Conservation (phyloP, 2,329 filamentous ascomycete species). For the Didymella pomorum region DNA sequence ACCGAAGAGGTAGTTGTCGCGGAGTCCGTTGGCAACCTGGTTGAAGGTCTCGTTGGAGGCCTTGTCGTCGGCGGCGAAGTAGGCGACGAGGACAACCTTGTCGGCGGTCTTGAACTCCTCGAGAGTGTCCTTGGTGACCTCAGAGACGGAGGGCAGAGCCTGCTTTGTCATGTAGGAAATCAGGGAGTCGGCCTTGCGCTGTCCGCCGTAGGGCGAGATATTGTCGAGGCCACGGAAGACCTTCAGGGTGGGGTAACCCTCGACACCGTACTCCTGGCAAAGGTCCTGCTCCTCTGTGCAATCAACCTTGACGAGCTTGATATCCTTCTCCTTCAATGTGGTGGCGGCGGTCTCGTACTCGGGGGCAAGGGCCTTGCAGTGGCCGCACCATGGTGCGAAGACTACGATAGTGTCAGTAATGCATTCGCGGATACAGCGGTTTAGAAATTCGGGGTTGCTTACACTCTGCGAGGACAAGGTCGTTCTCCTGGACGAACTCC, state of each 20-base stretch:
- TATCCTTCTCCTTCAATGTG: slow-evolving; percentile 85
- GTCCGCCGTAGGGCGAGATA: slow-evolving; percentile 82
- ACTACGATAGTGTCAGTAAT: slow-evolving; percentile 62
- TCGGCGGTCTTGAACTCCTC: slow-evolving; percentile 98
- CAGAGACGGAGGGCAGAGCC: slow-evolving; percentile 88
- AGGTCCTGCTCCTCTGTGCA: slow-evolving; percentile 94
- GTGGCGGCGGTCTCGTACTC: slow-evolving; percentile 90
- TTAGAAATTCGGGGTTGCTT: slow-evolving; percentile 52
- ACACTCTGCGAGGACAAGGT: slow-evolving; percentile 95
- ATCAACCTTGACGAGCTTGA: slow-evolving; percentile 86
- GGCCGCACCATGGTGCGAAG: slow-evolving; percentile 95
- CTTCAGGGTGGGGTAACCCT: slow-evolving; percentile 99
- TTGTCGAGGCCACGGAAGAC: slow-evolving; percentile 93
- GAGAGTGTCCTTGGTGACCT: slow-evolving; percentile 79
- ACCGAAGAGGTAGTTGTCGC: slow-evolving; percentile 93
- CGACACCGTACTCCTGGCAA: slow-evolving; percentile 87
- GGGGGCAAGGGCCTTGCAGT: slow-evolving; percentile 97
- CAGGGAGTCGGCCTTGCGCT: slow-evolving; percentile 82
- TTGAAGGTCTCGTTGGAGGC: slow-evolving; percentile 86
- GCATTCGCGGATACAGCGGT: not conserved
- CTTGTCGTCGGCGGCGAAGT: slow-evolving; percentile 82
- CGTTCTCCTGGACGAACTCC: slow-evolving; percentile 83
- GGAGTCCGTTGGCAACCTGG: slow-evolving; percentile 74
- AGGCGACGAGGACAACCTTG: slow-evolving; percentile 93
- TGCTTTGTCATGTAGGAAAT: slow-evolving; percentile 98